Evolutionary conservation across 2,329 filamentous ascomycete genomes (phyloP), one percentile per base, ranked within the genome.

Genomic region (Aspergillus flavus): DNA sequence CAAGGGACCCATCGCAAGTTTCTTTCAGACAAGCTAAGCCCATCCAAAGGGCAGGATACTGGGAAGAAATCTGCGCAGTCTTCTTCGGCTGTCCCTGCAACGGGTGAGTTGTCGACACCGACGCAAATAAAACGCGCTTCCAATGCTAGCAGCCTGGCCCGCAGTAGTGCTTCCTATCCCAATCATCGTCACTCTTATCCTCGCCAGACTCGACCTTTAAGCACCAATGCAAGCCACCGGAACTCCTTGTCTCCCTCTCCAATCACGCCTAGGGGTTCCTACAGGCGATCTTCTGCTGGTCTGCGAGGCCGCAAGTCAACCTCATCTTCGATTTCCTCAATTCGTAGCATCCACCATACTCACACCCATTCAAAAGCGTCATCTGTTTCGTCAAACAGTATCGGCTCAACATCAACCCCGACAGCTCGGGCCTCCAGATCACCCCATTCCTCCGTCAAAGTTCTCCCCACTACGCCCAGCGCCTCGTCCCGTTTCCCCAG

Each of bases 291-390:
- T 2, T 96, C 93, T 6, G 87, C 86, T 50, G 94, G 94, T 34
- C 85, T 98, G 52, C 88, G 94, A 32, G 94, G 95, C 43, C 88
- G 95, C 64, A 98, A 98, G 76, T 98, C 94, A 0, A 99, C 95
- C 0, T 97, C 93, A 0, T 97, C 93, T 0, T 98, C 94, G 0
- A 89, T 99, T 19, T 97, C 93, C 0, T 97, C 93, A 0, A 90
- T 99, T 62, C 90, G 95, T 63, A 96, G 91, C 52, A 93, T 98
- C 73, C 93, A 94, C 72, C 92, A 94, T 69, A 90, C 93, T 59
- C 91, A 95, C 75, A 89, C 90, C 1, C 94, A 97, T 76, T 97
- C 93, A 26, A 98, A 98, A 78, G 93, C 95, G 0, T 96, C 92
- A 0, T 97, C 93, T 0, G 95, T 93, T 1, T 97, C 93, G 50